Conservation (phyloP, 2,329 filamentous ascomycete genomes). For the Coniochaeta pulveracea region DNA sequence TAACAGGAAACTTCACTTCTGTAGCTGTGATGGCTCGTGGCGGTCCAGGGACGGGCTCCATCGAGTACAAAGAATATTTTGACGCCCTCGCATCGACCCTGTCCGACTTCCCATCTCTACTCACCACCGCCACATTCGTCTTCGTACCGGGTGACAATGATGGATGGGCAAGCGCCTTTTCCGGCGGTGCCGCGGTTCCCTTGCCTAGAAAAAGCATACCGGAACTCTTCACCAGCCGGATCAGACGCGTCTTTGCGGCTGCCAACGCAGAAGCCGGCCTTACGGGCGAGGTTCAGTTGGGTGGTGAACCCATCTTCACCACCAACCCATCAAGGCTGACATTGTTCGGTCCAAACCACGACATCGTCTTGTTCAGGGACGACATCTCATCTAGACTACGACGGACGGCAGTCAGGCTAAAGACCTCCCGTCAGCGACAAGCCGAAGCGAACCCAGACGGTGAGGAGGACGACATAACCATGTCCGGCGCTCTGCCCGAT, state of each 20-base stretch:
- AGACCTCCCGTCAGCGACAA: slow-evolving; percentile 23
- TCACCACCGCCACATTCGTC: slow-evolving; percentile 72
- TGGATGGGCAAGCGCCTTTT: slow-evolving; percentile 86
- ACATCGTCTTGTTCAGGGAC: slow-evolving; percentile 79
- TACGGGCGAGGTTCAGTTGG: slow-evolving; percentile 28
- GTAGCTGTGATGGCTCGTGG: slow-evolving; percentile 50
- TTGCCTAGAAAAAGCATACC: slow-evolving; percentile 65
- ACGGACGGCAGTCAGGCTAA: slow-evolving; percentile 63
- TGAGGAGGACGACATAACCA: slow-evolving; percentile 20
- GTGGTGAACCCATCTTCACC: slow-evolving; percentile 75
- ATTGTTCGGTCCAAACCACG: slow-evolving; percentile 79
- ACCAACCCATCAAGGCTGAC: slow-evolving; percentile 75
- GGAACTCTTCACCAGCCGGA: slow-evolving; percentile 78
- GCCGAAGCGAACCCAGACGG: slow-evolving; percentile 23
- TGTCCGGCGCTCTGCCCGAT: slow-evolving; percentile 17
- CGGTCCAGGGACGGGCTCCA: slow-evolving; percentile 64
- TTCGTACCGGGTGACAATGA: slow-evolving; percentile 97
- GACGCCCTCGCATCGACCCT: slow-evolving; percentile 75
- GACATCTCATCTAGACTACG: slow-evolving; percentile 67
- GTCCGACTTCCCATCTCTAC: slow-evolving; percentile 69
- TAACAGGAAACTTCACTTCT: slow-evolving; percentile 75
- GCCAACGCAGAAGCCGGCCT: slow-evolving; percentile 61
- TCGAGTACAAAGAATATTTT: slow-evolving; percentile 96
- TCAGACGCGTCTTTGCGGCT: slow-evolving; percentile 67
- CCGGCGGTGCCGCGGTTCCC: slow-evolving; percentile 58